A percentile compares a stretch with the other conserved stretches of the same genome.
Evolutionary conservation across 2,329 filamentous ascomycete genomes (phyloP).

Genomic region (Penicillium concentricum): DNA sequence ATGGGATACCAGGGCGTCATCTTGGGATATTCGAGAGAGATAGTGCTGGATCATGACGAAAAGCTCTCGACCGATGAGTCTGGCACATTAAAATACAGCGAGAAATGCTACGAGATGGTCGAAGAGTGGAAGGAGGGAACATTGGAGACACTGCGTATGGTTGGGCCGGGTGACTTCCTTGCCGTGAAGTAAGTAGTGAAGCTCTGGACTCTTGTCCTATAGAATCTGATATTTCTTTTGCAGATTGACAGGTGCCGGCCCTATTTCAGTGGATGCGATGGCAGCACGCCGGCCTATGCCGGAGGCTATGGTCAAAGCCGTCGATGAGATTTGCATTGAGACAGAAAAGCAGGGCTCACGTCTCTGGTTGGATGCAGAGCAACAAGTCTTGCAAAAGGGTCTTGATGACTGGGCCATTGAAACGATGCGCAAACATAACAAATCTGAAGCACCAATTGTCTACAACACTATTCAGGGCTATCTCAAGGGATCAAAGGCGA

Average conservation of each 20-base stretch:
- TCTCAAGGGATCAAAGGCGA: constrained; percentile 43
- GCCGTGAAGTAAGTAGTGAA: constrained; percentile 19
- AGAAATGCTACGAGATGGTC: constrained; percentile 18
- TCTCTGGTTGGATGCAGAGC: constrained; percentile 51
- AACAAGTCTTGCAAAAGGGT: constrained; percentile 44
- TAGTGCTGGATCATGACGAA: constrained; percentile 61
- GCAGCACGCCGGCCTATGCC: constrained; percentile 16
- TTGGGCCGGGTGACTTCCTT: constrained; percentile 21
- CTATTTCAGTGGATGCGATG: constrained; percentile 21
- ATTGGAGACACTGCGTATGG: constrained; percentile 22
- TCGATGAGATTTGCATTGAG: constrained; percentile 39
- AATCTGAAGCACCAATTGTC: constrained; percentile 28
- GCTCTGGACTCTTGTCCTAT: no score
- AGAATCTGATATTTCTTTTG: neutral
- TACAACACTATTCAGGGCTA: constrained; percentile 50
- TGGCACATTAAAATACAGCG: constrained; percentile 12
- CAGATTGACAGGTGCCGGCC: constrained; percentile 23
- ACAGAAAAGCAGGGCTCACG: constrained; percentile 37
- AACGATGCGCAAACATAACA: constrained; percentile 48
- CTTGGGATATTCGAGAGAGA: constrained; percentile 78
- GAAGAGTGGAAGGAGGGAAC: constrained; percentile 24
- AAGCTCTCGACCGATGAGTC: constrained; percentile 11
- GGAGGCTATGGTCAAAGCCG: constrained; percentile 26
- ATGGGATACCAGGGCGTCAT: constrained; percentile 84
- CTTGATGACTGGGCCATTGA: constrained; percentile 50